Evolutionary conservation across 176 grass and related monocot genomes (phyloP), one percentile per base, ranked within the genome.

Genomic region (Avena sativa): DNA sequence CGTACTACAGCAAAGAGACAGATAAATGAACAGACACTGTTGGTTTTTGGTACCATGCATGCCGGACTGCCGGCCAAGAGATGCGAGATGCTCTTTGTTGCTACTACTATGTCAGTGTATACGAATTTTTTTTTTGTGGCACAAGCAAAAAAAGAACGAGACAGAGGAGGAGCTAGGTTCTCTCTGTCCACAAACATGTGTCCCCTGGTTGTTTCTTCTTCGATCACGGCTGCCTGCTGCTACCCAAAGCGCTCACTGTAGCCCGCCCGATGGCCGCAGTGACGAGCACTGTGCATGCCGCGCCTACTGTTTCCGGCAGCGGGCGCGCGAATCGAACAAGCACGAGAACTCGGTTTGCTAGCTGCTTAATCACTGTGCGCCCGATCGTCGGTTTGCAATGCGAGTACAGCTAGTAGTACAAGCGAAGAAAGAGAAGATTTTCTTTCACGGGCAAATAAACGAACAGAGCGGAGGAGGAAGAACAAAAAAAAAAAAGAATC

Each of bases 61-160:
- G 52, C 55, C 40, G 40, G 40, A 43, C 8, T 57, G 58, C 58
- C 58, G 58, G 20, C 9, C 66, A 48, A 43, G 79, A 43, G 79
- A 74, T 46, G 71, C 58, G 13, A 76, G 13, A 76, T 66, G 32
- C 30, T 76, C 47, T 65, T 57, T 76, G 59, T 75, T 81, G 47
- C 55, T 65, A 87, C 71, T n/a, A 87, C 71, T n/a, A 68, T 34
- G 86, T 66, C 86, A 49, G 19, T 34, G 6, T 14, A 74, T 49
- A 23, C 2, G 44, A 43, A 8, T 50, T 25, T 8, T 8, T 8
- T 46, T 26, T 16, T 71, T 14, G 12, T 53, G 3, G 17, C 0
- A 8, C 12, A 15, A 9, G 16, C 19, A 17, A 9, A 30, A 36
- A 40, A 40, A 38, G 21, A 13, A 26, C 17, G 12, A 12, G 46